Conservation (phyloP, 78 protist genomes). For the Dictyostelium firmibasis region DNA sequence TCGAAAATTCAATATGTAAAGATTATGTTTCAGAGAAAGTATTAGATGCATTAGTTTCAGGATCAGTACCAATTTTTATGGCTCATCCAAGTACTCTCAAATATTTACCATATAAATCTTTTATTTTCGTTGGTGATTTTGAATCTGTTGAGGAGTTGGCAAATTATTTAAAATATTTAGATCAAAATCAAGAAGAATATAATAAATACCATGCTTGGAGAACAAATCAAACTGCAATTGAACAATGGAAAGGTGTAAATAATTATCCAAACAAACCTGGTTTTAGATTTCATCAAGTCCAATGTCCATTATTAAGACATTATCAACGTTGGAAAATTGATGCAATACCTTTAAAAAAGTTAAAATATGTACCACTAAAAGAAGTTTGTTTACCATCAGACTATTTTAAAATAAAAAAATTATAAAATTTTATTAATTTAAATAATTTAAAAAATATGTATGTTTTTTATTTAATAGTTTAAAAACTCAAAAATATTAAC, state of each 20-base stretch:
- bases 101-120: slow-evolving; percentile 4
- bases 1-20: slow-evolving; percentile 12
- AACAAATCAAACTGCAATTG: background rate
- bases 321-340: background rate
- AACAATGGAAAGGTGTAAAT: background rate
- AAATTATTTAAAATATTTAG: slow-evolving; percentile 7
- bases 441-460: too few relatives aligned
- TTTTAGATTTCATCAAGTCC: background rate
- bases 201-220: slow-evolving; percentile 20
- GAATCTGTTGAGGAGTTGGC: background rate
- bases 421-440: too few relatives aligned
- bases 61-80: slow-evolving; percentile 28
- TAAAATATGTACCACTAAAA: background rate
- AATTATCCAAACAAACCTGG: background rate
- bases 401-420: background rate
- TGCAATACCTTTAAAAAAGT: background rate
- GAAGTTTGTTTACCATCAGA: background rate
- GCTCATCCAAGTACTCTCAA: background rate
- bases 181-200: slow-evolving; percentile 19
- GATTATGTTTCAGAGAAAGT: slow-evolving; percentile 31
- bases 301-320: background rate
- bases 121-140: slow-evolving; percentile 40
- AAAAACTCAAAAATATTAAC: too few relatives aligned
- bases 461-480: too few relatives aligned
- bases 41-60: background rate